Evolutionary conservation across 108 stramenopile genomes (phyloP).

Genomic region (Nannochloropsis oceanica): DNA sequence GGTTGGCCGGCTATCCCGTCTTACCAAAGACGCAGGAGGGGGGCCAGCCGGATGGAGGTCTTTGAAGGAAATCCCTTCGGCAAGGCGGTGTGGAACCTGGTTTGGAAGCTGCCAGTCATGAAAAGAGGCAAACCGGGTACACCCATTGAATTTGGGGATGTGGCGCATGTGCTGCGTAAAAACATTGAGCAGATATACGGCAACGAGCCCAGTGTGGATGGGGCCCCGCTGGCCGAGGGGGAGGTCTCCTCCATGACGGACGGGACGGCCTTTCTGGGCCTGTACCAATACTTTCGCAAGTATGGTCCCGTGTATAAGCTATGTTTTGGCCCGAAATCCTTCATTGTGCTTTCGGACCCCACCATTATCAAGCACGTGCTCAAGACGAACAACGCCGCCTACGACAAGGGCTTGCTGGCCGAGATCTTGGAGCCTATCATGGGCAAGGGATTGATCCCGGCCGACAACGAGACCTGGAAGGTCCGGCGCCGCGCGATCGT

Average conservation of each 20-base stretch:
- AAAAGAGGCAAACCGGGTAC: constrained; percentile 2
- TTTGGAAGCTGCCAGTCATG: constrained; percentile 25
- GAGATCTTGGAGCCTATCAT: constrained; percentile 42
- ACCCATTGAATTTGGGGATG: constrained; percentile 22
- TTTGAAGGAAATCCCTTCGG: constrained; percentile 36
- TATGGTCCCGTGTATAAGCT: constrained; percentile 81
- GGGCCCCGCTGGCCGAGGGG: constrained; percentile 77
- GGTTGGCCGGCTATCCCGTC: neutral
- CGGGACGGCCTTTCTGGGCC: constrained; percentile 80
- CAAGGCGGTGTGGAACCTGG: constrained; percentile 30
- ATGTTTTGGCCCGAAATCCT: constrained; percentile 89
- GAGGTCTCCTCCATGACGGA: constrained; percentile 68
- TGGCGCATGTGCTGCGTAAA: constrained; percentile 28
- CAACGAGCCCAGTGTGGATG: constrained; percentile 66
- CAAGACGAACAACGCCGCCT: constrained; percentile 58
- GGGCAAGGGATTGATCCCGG: constrained; percentile 82
- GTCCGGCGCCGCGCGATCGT: constrained; percentile 73
- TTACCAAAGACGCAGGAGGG: neutral
- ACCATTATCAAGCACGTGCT: constrained; percentile 69
- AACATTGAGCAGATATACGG: constrained; percentile 69
- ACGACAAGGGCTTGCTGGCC: constrained; percentile 49
- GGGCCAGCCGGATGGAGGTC: constrained; percentile 26
- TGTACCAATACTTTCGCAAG: constrained; percentile 58
- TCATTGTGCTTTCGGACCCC: constrained; percentile 79
- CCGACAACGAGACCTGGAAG: constrained; percentile 83